Percentiles rank a stretch among this genome's conserved stretches.
Conservation (phyloP, 108 stramenopile genomes). For the Skeletonema potamos region DNA sequence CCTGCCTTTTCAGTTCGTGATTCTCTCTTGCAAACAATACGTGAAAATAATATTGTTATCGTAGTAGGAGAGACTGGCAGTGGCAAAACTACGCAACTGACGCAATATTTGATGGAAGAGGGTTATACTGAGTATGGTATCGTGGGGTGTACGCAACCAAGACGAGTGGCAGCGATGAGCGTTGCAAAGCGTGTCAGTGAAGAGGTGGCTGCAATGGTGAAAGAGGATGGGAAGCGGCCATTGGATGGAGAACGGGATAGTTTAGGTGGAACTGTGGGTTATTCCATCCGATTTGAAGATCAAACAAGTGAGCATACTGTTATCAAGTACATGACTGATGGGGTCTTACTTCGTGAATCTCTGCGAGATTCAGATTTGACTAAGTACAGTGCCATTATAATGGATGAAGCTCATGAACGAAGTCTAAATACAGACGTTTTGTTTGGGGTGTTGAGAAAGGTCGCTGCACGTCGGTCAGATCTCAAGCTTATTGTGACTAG, state of each 20-base stretch:
- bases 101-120: constrained; percentile 97
- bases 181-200: constrained; percentile 98
- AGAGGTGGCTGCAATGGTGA: constrained; percentile 82
- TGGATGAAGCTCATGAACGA: constrained; percentile 99
- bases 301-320: constrained; percentile 82
- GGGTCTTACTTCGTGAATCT: constrained; percentile 95
- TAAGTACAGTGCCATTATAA: constrained; percentile 89
- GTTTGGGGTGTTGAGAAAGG: constrained; percentile 95
- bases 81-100: constrained; percentile 97
- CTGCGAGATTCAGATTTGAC: constrained; percentile 95
- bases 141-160: constrained; percentile 94
- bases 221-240: constrained; percentile 49
- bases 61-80: constrained; percentile 94
- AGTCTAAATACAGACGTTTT: constrained; percentile 96
- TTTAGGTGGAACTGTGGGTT: constrained; percentile 94
- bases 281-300: constrained; percentile 99
- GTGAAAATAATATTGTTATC: constrained; percentile 95
- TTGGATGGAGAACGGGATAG: constrained; percentile 72
- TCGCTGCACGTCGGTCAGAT: constrained; percentile 90
- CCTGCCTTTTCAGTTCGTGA: constrained; percentile 95
- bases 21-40: constrained; percentile 86
- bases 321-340: constrained; percentile 97
- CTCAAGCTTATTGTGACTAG: constrained; percentile 97
- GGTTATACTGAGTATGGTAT: constrained; percentile 91
- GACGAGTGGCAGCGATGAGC: constrained; percentile 99